phyloP scores from a whole-genome alignment of 1,284 basidiomycete species.

The Ceratobasidium sp. region DNA sequence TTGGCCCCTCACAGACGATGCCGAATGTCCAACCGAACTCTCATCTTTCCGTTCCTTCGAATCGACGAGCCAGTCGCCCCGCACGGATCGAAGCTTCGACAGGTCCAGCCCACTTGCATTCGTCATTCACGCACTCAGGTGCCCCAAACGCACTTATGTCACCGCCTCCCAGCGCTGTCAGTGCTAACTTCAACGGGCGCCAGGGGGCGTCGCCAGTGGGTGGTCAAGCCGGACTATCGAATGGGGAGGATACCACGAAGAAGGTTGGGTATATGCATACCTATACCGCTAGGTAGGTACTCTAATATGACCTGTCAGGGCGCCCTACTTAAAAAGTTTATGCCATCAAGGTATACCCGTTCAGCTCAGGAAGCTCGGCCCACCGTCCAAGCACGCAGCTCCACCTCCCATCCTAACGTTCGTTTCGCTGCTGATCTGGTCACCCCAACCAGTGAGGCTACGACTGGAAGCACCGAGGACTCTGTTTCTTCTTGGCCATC shows the following conservation, averaged over 20 bases:
- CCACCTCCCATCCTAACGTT: too few species aligned
- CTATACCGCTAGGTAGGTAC: too few species aligned
- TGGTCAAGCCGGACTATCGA: too few species aligned
- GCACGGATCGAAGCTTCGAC: conserved; percentile 20
- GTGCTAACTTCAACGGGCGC: background rate
- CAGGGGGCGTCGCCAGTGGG: background rate
- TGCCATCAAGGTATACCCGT: too few species aligned
- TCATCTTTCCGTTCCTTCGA: conserved; percentile 2
- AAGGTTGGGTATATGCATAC: too few species aligned
- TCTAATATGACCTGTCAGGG: too few species aligned
- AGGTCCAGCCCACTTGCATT: conserved; percentile 19
- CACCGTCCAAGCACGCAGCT: too few species aligned
- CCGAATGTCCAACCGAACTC: background rate
- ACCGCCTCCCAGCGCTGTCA: conserved; percentile 23
- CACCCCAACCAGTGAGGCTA: too few species aligned
- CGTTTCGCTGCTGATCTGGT: too few species aligned
- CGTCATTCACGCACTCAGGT: conserved; percentile 13
- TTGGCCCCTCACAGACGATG: background rate
- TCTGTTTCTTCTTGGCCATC: conserved; percentile 23
- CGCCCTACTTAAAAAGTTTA: too few species aligned
- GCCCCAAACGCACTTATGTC: conserved; percentile 1
- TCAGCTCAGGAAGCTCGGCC: too few species aligned
- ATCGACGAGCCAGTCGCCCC: conserved; percentile 20
- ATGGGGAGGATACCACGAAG: too few species aligned
- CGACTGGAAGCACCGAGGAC: background rate